These are phyloP conservation scores for Verticillium nubilum DNA, from an alignment of 2,329 filamentous ascomycete genomes.

Conservation along the genomic window DNA sequence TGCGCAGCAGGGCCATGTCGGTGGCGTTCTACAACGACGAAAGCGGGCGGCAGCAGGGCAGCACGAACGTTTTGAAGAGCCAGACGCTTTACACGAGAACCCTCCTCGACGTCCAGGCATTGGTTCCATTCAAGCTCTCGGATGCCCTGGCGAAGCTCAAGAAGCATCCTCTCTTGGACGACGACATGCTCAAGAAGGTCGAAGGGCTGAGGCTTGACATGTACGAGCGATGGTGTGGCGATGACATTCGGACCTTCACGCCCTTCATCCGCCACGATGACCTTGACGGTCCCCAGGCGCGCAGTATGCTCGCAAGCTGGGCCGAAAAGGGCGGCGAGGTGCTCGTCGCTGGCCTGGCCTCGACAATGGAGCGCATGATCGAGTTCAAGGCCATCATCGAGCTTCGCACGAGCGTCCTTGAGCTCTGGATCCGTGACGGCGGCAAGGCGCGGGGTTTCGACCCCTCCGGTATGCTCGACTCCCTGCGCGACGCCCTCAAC, in stretches of 20 bases:
- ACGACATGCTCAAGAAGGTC: slow-evolving; percentile 58
- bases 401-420: slow-evolving; percentile 63
- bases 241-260: slow-evolving; percentile 78
- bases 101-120: slow-evolving; percentile 67
- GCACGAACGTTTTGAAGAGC: slow-evolving; percentile 51
- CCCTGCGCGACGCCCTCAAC: slow-evolving; percentile 65
- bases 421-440: slow-evolving; percentile 69
- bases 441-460: slow-evolving; percentile 61
- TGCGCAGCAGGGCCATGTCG: slow-evolving; percentile 64
- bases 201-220: slow-evolving; percentile 73
- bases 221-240: slow-evolving; percentile 72
- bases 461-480: slow-evolving; percentile 61
- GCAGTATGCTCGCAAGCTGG: slow-evolving; percentile 59
- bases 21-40: slow-evolving; percentile 50
- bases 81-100: slow-evolving; percentile 73
- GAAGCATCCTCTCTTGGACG: slow-evolving; percentile 64
- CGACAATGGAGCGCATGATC: slow-evolving; percentile 51
- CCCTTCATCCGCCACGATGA: slow-evolving; percentile 85
- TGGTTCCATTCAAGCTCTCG: slow-evolving; percentile 68
- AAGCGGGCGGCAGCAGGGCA: slow-evolving; percentile 17
- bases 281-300: slow-evolving; percentile 53
- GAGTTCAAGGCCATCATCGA: slow-evolving; percentile 66
- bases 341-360: slow-evolving; percentile 56
- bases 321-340: slow-evolving; percentile 53
- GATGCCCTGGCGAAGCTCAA: slow-evolving; percentile 67